Base-by-base conservation (phyloP, 371 early-diverging fungal genomes). In the Lichtheimia hyalospora region DNA sequence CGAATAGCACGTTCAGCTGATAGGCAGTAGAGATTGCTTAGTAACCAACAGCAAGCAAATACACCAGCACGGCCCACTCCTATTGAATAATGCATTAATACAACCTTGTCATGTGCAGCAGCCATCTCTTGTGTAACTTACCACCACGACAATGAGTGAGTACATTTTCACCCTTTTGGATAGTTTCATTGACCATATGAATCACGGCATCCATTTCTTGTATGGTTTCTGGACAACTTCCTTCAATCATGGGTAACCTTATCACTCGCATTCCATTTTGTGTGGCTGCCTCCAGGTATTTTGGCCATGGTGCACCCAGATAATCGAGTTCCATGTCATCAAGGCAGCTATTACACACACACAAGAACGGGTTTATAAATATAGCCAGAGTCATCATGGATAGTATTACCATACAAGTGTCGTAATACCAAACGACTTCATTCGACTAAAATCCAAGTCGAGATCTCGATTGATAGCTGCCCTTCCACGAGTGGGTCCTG, bases 141-240 rank as follows among this genome's bases (percentile, higher is more conserved):
- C 92, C 92, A 61, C 91, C 93, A 58, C 92, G 77, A 60, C 93
- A 92, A 62, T 92, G 93, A 4, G 83, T 81, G 51, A 92, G 69
- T 0, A 92, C 85, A 63, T 84, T 84, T 25, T 75, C 68, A 14
- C 90, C 89, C 15, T 68, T 60, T 24, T 65, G 52, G 44, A 86
- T 75, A 16, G 71, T 73, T 15, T 57, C 63, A 52, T 87, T 84
- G 40, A 90, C 82, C 58, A 65, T 58, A 7, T 79, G 67, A 2
- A 92, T 67, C 2, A 84, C 79, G 2, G 57, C 44, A 50, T 85
- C 84, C 14, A 91, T 75, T 41, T 86, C 89, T 16, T 68, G 74
- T 23, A 91, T 67, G 3, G 84, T 71, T 15, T 84, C 77, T 1
- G 93, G 93, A 48, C 85, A 85, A 49, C 82, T 71, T 14, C 93